phyloP scores from a whole-genome alignment of 345 rosid genomes.

The Isatis tinctoria region DNA sequence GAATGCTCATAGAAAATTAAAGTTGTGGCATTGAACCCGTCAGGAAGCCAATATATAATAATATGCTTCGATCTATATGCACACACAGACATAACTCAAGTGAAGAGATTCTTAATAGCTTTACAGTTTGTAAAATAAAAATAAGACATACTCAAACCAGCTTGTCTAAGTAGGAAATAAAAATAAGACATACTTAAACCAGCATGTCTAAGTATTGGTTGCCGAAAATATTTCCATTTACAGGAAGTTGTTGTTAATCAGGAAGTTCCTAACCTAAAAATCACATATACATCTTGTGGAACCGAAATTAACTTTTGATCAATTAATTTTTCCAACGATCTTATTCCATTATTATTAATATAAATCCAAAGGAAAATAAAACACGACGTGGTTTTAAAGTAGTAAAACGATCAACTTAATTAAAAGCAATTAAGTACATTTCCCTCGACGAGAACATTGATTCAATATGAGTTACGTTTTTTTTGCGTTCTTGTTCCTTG shows the following conservation, averaged over 20 bases:
- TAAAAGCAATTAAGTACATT: neutral
- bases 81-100: neutral
- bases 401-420: neutral
- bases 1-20: neutral
- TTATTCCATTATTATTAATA: neutral
- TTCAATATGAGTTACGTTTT: constrained; percentile 11
- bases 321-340: neutral
- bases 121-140: constrained; percentile 18
- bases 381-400: neutral
- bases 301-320: neutral
- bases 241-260: no score
- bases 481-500: neutral
- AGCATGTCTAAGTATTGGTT: neutral
- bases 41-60: neutral
- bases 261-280: no score
- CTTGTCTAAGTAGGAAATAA: neutral
- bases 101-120: constrained; percentile 10
- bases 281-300: no score
- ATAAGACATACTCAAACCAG: neutral
- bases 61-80: neutral
- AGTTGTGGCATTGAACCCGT: neutral
- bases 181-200: neutral
- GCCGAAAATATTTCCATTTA: neutral
- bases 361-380: neutral
- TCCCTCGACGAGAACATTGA: neutral